Base-by-base conservation (phyloP, 192 early-diverging fungal species). In the Coemansia sp. region DNA sequence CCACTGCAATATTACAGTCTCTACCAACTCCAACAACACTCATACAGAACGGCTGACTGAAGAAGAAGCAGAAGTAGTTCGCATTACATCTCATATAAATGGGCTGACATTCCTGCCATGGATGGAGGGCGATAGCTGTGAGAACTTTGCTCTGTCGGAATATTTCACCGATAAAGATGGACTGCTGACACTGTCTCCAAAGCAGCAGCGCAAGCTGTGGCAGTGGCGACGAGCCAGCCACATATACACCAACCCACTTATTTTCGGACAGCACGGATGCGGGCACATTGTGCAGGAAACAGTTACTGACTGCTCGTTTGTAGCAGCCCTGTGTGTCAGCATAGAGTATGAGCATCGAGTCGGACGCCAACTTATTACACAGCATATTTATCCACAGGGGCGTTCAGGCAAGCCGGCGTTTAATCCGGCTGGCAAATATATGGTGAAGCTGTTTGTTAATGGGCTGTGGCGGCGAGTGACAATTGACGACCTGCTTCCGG, bases 241-340 rank as follows among this genome's bases (percentile, higher is more conserved):
- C 53, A 73, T 93, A 11, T 87, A 87, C 83, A 62, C 64, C 20
- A 64, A 71, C 11, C 89, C 90, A 0, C 72, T 62, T 37, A 83
- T 97, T 63, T 85, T 94, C 53, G 68, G 71, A 16, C 53, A 81
- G 23, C 78, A 86, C 28, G 90, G 89, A 7, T 84, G 85, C 61
- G 67, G 66, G 2, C 84, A 79, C 51, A 88, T 89, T 36, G 75
- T 87, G 41, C 83, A 94, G 80, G 92, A 96, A 62, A 84, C 91
- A 12, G 94, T 96, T 1, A 93, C 90, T 3, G 94, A 97, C 75
- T 97, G 94, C 66, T 94, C 92, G 10, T 94, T 97, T 72, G 94
- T 97, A 5, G 91, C 94, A 5, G 93, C 91, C 23, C 62, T 97
- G 26, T 91, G 90, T 59, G 91, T 93, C 11, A 80, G 87, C 30